phyloP scores from a whole-genome alignment of 2,329 filamentous ascomycete species.

The Neoscytalidium dimidiatum region DNA sequence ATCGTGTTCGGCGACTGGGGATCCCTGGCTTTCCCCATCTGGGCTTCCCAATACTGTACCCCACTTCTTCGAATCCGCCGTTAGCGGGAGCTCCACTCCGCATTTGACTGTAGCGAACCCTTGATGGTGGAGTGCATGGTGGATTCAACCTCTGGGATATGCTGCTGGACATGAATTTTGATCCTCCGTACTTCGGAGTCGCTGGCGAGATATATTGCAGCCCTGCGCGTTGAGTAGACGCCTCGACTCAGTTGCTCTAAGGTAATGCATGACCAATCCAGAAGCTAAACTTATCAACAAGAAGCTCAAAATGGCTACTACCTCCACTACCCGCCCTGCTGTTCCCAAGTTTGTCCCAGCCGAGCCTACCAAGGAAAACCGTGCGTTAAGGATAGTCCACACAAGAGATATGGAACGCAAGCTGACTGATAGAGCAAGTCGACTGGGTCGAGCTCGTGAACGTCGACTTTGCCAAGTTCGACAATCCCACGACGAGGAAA shows the following conservation, averaged over 20 bases:
- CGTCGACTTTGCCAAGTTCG: constrained; percentile 2
- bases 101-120: background rate
- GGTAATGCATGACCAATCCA: no score
- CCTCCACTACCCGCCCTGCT: background rate
- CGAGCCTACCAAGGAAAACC: background rate
- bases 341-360: background rate
- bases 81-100: background rate
- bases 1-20: background rate
- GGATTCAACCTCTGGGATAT: no score
- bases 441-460: constrained; percentile 7
- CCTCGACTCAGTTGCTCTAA: no score
- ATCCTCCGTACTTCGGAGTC: no score
- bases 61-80: background rate
- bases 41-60: background rate
- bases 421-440: background rate
- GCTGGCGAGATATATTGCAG: no score
- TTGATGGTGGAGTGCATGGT: background rate
- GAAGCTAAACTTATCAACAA: background rate
- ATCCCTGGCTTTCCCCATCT: no score
- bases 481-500: background rate
- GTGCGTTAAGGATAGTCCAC: background rate
- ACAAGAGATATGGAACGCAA: no score
- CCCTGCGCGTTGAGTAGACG: no score
- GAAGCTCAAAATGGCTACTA: background rate
- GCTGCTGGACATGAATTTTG: no score